Evolutionary conservation across 768 basidiomycete genomes (phyloP), one percentile per base, ranked within the genome.

Genomic region (Aureoboletus auriporus): DNA sequence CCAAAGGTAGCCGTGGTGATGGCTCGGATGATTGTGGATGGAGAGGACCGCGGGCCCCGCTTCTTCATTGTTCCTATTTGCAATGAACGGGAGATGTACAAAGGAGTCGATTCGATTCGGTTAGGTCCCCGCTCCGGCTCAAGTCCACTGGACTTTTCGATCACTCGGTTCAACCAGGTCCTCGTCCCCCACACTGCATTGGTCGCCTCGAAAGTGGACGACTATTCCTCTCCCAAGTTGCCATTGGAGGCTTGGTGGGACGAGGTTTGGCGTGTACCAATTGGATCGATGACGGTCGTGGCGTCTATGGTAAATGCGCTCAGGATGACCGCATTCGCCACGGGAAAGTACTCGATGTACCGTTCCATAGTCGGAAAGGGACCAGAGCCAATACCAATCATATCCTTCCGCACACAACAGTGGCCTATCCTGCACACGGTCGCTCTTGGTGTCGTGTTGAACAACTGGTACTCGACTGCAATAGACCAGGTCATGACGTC

Each of bases 391-490:
- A 64, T 74, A 3, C 80, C 80, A 0, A 82, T 85, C 56, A 71
- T 83, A 46, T 64, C 74, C 6, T 85, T 85, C 69, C 73, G 81
- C 23, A 84, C 83, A 0, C 83, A 85, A 52, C 80, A 84, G 45
- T 75, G 74, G 71, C 80, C 83, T 3, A 68, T 85, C 34, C 59
- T 76, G 35, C 73, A 77, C 33, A 76, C 78, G 5, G 70, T 75
- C 4, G 75, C 82, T 2, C 74, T 75, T 16, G 71, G 71, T 6
- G 69, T 75, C 60, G 79, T 84, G 27, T 65, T 82, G 62, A 69
- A 69, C 39, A 73, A 69, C 29, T 77, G 76, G 73, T 77, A 68
- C 43, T 72, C 75, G 27, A 53, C 59, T 6, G 66, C 62, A 6
- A 60, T 75, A 7, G 56, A 65, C 43, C 54, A 68, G 20, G 70